Evolutionary conservation across 495 filamentous ascomycete species (phyloP).

Genomic region (Schizothecium vesticola): DNA sequence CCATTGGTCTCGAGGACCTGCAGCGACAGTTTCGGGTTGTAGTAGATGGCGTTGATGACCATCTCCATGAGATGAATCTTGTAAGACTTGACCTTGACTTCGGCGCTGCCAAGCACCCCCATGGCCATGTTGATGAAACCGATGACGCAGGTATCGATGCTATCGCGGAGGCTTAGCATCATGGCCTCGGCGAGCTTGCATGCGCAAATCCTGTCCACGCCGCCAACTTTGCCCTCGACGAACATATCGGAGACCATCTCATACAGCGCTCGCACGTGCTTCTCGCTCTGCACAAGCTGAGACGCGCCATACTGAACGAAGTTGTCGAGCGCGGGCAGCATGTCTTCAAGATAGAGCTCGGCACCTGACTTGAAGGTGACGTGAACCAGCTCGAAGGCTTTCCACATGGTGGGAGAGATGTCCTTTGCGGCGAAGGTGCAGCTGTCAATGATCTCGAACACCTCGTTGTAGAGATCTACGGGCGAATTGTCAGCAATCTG

Average conservation of each 20-base stretch:
- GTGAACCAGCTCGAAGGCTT: slow-evolving; percentile 94
- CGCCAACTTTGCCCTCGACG: slow-evolving; percentile 78
- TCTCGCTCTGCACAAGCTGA: slow-evolving; percentile 72
- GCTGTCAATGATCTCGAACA: slow-evolving; percentile 98
- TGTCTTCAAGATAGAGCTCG: slow-evolving; percentile 96
- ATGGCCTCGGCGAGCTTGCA: slow-evolving; percentile 97
- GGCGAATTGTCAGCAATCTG: not conserved
- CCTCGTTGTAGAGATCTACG: slow-evolving; percentile 86
- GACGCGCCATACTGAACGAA: slow-evolving; percentile 86
- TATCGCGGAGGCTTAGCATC: slow-evolving; percentile 91
- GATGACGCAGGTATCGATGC: slow-evolving; percentile 77
- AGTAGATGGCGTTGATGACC: slow-evolving; percentile 97
- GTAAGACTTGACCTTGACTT: slow-evolving; percentile 82
- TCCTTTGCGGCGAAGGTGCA: slow-evolving; percentile 97
- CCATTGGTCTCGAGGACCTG: slow-evolving; percentile 81
- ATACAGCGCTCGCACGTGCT: slow-evolving; percentile 79
- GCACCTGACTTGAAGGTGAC: slow-evolving; percentile 94
- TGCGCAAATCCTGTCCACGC: slow-evolving; percentile 95
- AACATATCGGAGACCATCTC: slow-evolving; percentile 71
- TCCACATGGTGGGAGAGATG: slow-evolving; percentile 96
- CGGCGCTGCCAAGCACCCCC: slow-evolving; percentile 62
- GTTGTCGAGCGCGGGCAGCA: slow-evolving; percentile 96
- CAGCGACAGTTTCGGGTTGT: slow-evolving; percentile 78
- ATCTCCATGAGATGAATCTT: slow-evolving; percentile 97
- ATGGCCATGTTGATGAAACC: slow-evolving; percentile 87